These are phyloP conservation scores for Mediolabrus comicus DNA, from an alignment of 108 stramenopile genomes.

Conservation along the genomic window DNA sequence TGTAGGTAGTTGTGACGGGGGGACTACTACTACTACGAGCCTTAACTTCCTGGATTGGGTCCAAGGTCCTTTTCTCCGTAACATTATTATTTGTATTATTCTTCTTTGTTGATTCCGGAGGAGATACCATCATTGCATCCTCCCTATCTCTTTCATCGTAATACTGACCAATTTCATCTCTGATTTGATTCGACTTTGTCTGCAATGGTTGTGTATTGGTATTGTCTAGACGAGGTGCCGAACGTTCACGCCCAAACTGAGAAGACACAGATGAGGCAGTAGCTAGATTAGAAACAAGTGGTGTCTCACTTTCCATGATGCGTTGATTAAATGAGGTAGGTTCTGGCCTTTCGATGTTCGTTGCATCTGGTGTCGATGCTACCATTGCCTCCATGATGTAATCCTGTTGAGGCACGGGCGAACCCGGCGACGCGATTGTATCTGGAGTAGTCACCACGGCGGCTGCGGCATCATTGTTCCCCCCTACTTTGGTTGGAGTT, in stretches of 20 bases:
- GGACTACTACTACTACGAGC: too few species aligned
- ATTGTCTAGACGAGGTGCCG: too few species aligned
- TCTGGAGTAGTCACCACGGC: not conserved
- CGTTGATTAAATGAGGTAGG: not conserved
- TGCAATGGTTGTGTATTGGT: not conserved
- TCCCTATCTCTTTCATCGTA: not conserved
- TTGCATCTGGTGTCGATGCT: not conserved
- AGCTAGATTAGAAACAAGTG: not conserved
- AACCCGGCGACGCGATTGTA: not conserved
- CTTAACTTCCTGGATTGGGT: too few species aligned
- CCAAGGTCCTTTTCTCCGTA: too few species aligned
- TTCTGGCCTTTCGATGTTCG: not conserved
- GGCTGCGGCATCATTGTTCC: too few species aligned
- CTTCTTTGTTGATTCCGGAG: not conserved
- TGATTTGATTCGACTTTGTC: not conserved
- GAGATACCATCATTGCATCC: not conserved
- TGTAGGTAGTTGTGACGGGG: not conserved
- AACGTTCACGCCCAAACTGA: too few species aligned
- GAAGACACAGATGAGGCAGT: too few species aligned
- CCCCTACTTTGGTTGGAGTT: not conserved
- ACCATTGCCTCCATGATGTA: not conserved
- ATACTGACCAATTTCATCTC: not conserved
- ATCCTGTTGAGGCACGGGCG: not conserved
- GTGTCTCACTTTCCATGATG: not conserved
- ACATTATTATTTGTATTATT: too few species aligned